phyloP scores from a whole-genome alignment of 345 rosid species.

The Arabidopsis thaliana region DNA sequence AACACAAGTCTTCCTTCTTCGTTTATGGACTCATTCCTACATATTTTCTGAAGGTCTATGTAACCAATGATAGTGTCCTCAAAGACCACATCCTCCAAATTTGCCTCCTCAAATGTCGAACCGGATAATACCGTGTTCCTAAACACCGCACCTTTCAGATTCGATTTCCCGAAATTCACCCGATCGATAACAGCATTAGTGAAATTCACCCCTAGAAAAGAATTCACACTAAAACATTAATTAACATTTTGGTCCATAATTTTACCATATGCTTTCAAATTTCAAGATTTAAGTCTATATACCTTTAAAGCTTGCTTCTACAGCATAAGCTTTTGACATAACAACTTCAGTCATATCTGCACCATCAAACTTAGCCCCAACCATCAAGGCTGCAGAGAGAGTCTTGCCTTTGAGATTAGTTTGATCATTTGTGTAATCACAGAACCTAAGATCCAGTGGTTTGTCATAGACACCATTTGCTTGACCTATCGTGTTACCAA shows the following conservation, averaged over 20 bases:
- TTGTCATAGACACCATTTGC: conserved; percentile 98
- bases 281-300: conserved; percentile 2
- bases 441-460: conserved; percentile 91
- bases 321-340: conserved; percentile 99
- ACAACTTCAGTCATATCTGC: conserved; percentile 97
- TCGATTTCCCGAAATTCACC: conserved; percentile 75
- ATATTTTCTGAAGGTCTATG: conserved; percentile 47
- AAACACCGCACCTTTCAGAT: conserved; percentile 81
- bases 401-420: conserved; percentile 91
- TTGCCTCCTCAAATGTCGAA: conserved; percentile 76
- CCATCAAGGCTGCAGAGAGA: conserved; percentile 93
- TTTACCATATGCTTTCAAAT: neutral
- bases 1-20: conserved; percentile 49
- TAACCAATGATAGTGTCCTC: conserved; percentile 48
- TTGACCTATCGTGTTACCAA: conserved; percentile 97
- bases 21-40: conserved; percentile 41
- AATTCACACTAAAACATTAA: neutral
- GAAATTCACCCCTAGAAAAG: conserved; percentile 74
- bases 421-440: conserved; percentile 83
- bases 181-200: conserved; percentile 87
- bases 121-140: conserved; percentile 82
- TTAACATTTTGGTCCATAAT: too few relatives aligned
- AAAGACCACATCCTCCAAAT: conserved; percentile 61
- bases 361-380: conserved; percentile 95
- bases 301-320: conserved; percentile 97